Conservation (phyloP, 2,329 filamentous ascomycete species). For the Fusarium denticulatum region DNA sequence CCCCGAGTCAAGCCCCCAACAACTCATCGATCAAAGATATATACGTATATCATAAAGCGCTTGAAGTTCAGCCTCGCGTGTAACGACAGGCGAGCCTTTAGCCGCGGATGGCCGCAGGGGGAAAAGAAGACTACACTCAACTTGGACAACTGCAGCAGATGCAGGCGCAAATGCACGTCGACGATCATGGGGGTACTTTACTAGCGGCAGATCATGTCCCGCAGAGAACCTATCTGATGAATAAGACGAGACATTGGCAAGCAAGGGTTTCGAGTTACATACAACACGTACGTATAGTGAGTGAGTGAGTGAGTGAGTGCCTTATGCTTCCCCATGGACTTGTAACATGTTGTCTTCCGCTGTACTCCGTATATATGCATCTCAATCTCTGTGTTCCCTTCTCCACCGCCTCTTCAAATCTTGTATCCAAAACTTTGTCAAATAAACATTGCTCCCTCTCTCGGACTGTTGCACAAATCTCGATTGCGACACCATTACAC, state of each 20-base stretch:
- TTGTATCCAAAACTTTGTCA: neutral
- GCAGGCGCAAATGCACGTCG: constrained; percentile 4
- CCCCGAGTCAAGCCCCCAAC: constrained; percentile 6
- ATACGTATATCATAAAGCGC: constrained; percentile 5
- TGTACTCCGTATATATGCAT: neutral
- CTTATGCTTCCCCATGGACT: neutral
- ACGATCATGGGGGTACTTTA: constrained; percentile 8
- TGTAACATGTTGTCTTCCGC: neutral
- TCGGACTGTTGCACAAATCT: constrained; percentile 40
- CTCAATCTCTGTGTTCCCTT: neutral
- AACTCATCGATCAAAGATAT: neutral
- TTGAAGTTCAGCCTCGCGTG: constrained; percentile 29
- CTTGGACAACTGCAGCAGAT: constrained; percentile 18
- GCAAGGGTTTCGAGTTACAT: constrained; percentile 11
- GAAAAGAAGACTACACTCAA: constrained; percentile 21
- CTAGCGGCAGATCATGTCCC: constrained; percentile 22
- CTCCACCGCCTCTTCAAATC: constrained; percentile 27
- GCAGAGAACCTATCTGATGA: constrained; percentile 6
- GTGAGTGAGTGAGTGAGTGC: neutral
- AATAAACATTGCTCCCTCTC: constrained; percentile 4
- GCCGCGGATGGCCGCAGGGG: constrained; percentile 24
- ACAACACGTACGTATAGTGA: neutral
- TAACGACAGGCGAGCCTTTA: constrained; percentile 32
- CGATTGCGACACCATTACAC: constrained; percentile 41
- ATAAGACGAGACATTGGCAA: constrained; percentile 5